Conservation (phyloP, 805 yeast genomes). For the Kluyveromyces lactis region DNA sequence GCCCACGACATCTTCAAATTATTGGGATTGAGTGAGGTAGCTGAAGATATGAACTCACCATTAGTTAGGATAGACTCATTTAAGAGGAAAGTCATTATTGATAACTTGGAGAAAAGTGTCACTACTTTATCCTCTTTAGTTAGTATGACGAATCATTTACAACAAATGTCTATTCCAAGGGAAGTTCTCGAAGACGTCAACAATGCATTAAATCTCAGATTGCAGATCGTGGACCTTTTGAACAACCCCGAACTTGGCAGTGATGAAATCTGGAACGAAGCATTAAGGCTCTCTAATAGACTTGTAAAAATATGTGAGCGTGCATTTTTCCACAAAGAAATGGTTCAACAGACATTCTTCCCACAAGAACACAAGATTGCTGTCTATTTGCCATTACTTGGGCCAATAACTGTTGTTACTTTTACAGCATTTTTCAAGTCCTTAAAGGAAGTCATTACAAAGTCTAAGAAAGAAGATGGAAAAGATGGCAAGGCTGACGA, state of each 20-base stretch:
- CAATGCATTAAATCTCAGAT: conserved; percentile 37
- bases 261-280: conserved; percentile 36
- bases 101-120: conserved; percentile 53
- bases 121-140: conserved; percentile 67
- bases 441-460: conserved; percentile 28
- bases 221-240: conserved; percentile 21
- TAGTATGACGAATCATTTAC: conserved; percentile 58
- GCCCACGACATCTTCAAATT: conserved; percentile 66
- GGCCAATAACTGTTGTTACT: conserved; percentile 70
- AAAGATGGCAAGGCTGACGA: background rate
- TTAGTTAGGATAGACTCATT: conserved; percentile 56
- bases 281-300: conserved; percentile 48
- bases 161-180: conserved; percentile 77
- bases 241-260: conserved; percentile 26
- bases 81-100: conserved; percentile 48
- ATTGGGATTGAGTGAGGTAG: conserved; percentile 56
- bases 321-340: conserved; percentile 88
- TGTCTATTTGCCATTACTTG: conserved; percentile 81
- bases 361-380: conserved; percentile 96
- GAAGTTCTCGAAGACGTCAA: conserved; percentile 53
- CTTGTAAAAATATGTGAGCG: conserved; percentile 33
- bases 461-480: background rate
- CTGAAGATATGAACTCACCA: conserved; percentile 41
- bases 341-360: conserved; percentile 91
- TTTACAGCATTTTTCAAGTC: conserved; percentile 42